Percentiles rank a stretch among this genome's conserved stretches.
Conservation (phyloP, 257 asterid species). For the Craterostigma plantagineum region DNA sequence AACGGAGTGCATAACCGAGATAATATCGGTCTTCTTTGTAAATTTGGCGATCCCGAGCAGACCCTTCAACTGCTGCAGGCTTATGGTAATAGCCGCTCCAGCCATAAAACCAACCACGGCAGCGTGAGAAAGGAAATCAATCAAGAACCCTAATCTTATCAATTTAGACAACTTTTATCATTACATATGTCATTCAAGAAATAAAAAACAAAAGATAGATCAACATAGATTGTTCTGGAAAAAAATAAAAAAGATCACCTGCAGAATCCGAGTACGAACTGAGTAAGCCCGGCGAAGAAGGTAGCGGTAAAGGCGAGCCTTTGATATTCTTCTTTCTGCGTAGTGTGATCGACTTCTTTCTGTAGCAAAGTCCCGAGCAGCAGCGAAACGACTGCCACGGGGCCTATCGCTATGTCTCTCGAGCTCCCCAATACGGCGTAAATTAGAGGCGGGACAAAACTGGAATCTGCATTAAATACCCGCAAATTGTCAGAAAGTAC, state of each 20-base stretch:
- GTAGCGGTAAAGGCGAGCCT: conserved; percentile 70
- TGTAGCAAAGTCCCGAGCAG: conserved; percentile 53
- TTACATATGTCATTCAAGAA: background rate
- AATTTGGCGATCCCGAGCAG: conserved; percentile 41
- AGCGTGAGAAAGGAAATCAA: conserved; percentile 64
- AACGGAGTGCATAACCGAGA: conserved; percentile 56
- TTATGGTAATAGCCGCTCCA: conserved; percentile 62
- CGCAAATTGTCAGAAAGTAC: no score
- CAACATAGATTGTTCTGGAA: no score
- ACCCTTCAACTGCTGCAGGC: conserved; percentile 76
- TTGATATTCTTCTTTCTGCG: conserved; percentile 25
- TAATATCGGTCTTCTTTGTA: conserved; percentile 47
- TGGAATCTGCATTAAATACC: conserved; percentile 25
- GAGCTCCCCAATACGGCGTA: conserved; percentile 82
- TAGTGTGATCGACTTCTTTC: conserved; percentile 34
- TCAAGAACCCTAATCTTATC: conserved; percentile 60
- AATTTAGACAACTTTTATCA: no score
- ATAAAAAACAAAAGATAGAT: background rate
- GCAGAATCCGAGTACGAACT: conserved; percentile 49
- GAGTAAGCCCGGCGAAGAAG: conserved; percentile 55
- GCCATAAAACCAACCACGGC: conserved; percentile 65
- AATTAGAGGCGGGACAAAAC: conserved; percentile 67
- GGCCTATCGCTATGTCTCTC: conserved; percentile 75
- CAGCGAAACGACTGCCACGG: conserved; percentile 75
- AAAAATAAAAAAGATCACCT: conserved; percentile 18